These are phyloP conservation scores for Saccharomyces uvarum DNA, from an alignment of 1,139 yeast genomes.

Conservation along the genomic window DNA sequence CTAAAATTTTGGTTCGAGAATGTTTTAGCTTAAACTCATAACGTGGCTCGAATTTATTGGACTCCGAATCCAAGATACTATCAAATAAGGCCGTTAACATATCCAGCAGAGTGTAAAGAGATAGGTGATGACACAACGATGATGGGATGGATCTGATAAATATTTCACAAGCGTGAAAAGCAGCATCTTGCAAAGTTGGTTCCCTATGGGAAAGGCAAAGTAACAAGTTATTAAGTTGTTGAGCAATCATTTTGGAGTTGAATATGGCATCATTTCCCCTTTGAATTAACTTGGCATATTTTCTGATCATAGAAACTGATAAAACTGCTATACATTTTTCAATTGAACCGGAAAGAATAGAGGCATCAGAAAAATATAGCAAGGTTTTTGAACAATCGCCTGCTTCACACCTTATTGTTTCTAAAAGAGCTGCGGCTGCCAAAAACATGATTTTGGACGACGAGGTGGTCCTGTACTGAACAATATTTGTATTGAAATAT, in stretches of 20 bases:
- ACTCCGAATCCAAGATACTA: slow-evolving; percentile 79
- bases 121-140: slow-evolving; percentile 62
- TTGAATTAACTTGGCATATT: slow-evolving; percentile 40
- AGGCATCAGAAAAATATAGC: slow-evolving; percentile 79
- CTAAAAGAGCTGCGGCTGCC: slow-evolving; percentile 74
- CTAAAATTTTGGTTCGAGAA: slow-evolving; percentile 49
- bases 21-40: slow-evolving; percentile 59
- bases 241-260: slow-evolving; percentile 54
- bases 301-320: slow-evolving; percentile 51
- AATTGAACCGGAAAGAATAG: slow-evolving; percentile 53
- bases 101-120: slow-evolving; percentile 75
- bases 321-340: slow-evolving; percentile 62
- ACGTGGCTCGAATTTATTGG: slow-evolving; percentile 77
- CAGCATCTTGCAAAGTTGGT: slow-evolving; percentile 67
- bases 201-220: slow-evolving; percentile 73
- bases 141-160: slow-evolving; percentile 70
- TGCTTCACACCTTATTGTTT: slow-evolving; percentile 64
- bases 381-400: slow-evolving; percentile 76
- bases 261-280: slow-evolving; percentile 35
- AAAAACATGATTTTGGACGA: slow-evolving; percentile 82
- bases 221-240: slow-evolving; percentile 62
- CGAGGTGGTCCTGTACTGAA: slow-evolving; percentile 41
- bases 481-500: slow-evolving; percentile 29
- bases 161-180: slow-evolving; percentile 69
- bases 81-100: slow-evolving; percentile 69